These are phyloP conservation scores for Naganishia vaughanmartiniae DNA, from an alignment of 768 basidiomycete species.

Conservation along the genomic window DNA sequence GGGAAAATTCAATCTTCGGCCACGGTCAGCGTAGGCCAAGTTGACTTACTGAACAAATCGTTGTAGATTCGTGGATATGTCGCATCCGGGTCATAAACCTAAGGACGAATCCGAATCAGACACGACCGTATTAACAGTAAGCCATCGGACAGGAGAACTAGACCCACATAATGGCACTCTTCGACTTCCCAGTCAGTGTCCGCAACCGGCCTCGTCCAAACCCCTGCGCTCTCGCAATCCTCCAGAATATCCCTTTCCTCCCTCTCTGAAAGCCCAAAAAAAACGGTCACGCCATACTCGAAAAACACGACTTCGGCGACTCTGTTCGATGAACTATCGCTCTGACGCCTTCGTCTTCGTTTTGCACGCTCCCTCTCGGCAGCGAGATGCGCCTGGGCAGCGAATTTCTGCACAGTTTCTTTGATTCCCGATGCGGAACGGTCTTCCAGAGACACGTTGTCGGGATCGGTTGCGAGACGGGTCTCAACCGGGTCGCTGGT, in stretches of 20 bases:
- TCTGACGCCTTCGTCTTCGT: constrained; percentile 6
- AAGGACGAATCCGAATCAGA: not conserved
- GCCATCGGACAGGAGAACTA: too few species aligned
- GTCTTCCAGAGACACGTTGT: not conserved
- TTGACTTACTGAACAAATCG: constrained; percentile 81
- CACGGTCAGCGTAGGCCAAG: not conserved
- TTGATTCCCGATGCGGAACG: not conserved
- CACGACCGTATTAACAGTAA: not conserved
- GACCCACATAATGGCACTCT: constrained; percentile 79
- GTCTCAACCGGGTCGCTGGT: constrained; percentile 11
- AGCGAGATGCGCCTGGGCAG: constrained; percentile 59
- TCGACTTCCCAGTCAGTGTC: constrained; percentile 87
- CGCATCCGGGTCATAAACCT: constrained; percentile 70
- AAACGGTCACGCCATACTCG: constrained; percentile 80
- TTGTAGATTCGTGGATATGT: constrained; percentile 89
- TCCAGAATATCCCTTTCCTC: constrained; percentile 82
- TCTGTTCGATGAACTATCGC: constrained; percentile 27
- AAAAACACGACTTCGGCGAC: constrained; percentile 55
- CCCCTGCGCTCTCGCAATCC: constrained; percentile 71
- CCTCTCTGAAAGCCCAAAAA: constrained; percentile 76
- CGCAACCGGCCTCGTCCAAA: constrained; percentile 62
- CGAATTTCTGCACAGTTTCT: not conserved
- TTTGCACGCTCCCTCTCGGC: constrained; percentile 54
- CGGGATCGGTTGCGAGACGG: constrained; percentile 17
- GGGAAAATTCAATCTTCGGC: not conserved